These are phyloP conservation scores for Fusarium chaquense DNA, from an alignment of 2,329 filamentous ascomycete species.

Conservation along the genomic window DNA sequence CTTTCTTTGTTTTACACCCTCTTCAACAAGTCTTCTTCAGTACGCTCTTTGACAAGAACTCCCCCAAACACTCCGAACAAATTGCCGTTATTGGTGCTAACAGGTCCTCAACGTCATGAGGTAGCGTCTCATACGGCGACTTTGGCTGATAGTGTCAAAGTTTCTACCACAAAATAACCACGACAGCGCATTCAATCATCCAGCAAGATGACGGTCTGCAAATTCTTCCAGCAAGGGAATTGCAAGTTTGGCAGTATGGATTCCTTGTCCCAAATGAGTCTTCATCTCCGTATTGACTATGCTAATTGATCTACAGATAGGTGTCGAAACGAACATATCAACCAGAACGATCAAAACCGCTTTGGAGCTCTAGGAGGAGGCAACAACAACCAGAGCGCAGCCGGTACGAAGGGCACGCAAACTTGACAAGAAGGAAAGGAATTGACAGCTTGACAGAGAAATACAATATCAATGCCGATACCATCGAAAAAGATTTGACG, in stretches of 20 bases:
- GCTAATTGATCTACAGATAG: slow-evolving; percentile 54
- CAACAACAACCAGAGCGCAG: slow-evolving; percentile 35
- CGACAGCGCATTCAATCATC: slow-evolving; percentile 8
- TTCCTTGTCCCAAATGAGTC: background rate
- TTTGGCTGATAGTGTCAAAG: slow-evolving; percentile 27
- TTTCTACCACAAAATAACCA: slow-evolving; percentile 8
- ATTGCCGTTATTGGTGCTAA: background rate
- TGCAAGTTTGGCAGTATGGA: slow-evolving; percentile 65
- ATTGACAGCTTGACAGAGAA: slow-evolving; percentile 48
- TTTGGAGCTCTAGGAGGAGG: slow-evolving; percentile 64
- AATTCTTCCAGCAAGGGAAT: slow-evolving; percentile 63
- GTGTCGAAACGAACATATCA: slow-evolving; percentile 68
- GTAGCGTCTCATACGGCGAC: slow-evolving; percentile 31
- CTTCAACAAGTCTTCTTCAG: slow-evolving; percentile 3
- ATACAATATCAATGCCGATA: slow-evolving; percentile 68
- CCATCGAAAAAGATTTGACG: slow-evolving; percentile 75
- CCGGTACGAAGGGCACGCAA: slow-evolving; percentile 29
- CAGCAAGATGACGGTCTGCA: slow-evolving; percentile 58
- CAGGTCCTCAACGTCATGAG: slow-evolving; percentile 38
- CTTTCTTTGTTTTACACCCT: slow-evolving; percentile 9
- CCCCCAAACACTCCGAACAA: background rate
- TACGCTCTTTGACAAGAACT: background rate
- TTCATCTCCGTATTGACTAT: background rate
- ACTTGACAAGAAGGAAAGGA: background rate
- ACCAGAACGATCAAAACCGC: slow-evolving; percentile 61